Evolutionary conservation across 805 yeast species (phyloP).

Genomic region (Tetrapisispora fleetii): DNA sequence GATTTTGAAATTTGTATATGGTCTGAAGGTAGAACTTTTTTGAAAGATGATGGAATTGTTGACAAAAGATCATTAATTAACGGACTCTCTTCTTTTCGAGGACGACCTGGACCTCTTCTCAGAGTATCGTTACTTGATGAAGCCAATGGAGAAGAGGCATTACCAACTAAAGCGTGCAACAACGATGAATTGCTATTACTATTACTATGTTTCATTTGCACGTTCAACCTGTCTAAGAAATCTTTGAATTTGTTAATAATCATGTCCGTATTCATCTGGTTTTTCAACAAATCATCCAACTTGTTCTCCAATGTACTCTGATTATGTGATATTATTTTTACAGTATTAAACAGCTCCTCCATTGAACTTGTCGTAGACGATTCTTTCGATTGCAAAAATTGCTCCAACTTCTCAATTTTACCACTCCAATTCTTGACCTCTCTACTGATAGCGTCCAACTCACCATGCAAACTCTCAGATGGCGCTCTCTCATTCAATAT

Average conservation of each 20-base stretch:
- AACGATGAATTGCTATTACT: not conserved
- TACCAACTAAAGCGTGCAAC: not conserved
- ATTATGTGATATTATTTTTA: conserved; percentile 25
- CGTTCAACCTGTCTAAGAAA: not conserved
- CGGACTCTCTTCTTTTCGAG: conserved; percentile 18
- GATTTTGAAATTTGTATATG: conserved; percentile 23
- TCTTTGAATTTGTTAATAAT: conserved; percentile 21
- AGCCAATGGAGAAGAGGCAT: not conserved
- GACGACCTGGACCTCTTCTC: conserved; percentile 29
- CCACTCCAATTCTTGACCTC: not conserved
- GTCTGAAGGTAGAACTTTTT: conserved; percentile 21
- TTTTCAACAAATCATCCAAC: conserved; percentile 27
- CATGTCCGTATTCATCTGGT: conserved; percentile 29
- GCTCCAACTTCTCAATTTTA: conserved; percentile 13
- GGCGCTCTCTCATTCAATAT: conserved; percentile 28
- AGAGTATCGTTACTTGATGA: conserved; percentile 1
- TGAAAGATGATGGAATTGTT: conserved; percentile 8
- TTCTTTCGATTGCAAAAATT: conserved; percentile 12
- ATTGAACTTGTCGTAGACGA: conserved; percentile 12
- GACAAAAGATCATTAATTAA: conserved; percentile 2
- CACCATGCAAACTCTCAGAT: conserved; percentile 9
- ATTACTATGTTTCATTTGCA: not conserved
- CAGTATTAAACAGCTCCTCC: conserved; percentile 17
- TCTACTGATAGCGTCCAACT: conserved; percentile 30
- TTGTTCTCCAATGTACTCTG: conserved; percentile 29